A percentile compares a stretch with the other conserved stretches of the same genome.
Conservation (phyloP, 2,329 filamentous ascomycete genomes). For the Ophioceras dolichostomum region DNA sequence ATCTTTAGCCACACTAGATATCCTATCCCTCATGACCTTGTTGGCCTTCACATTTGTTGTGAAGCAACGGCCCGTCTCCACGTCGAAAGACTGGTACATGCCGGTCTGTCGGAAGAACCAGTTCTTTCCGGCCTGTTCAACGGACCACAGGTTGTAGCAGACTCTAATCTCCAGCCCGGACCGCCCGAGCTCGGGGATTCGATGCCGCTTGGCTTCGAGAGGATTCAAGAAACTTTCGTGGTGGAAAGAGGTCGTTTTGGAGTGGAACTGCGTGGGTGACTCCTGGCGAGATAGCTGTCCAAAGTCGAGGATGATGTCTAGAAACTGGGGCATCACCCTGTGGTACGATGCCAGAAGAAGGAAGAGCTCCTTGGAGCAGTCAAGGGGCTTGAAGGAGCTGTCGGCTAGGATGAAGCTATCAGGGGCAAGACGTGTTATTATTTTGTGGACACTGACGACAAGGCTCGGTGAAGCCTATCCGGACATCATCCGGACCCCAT, state of each 20-base stretch:
- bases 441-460: not conserved
- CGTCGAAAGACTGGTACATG: conserved; percentile 2
- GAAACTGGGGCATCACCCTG: conserved; percentile 2
- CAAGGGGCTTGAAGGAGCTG: not conserved
- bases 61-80: not conserved
- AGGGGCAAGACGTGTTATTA: not conserved
- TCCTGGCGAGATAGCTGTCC: not conserved
- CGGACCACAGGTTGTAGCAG: conserved; percentile 1
- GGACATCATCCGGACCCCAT: too few relatives aligned
- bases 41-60: conserved; percentile 2
- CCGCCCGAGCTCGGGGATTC: not conserved
- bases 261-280: not conserved
- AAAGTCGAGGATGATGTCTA: not conserved
- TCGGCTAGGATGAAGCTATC: conserved; percentile 2
- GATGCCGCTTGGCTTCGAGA: not conserved
- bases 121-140: not conserved
- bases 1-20: too few relatives aligned
- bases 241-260: not conserved
- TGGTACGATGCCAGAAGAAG: not conserved
- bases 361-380: conserved; percentile 1
- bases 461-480: too few relatives aligned
- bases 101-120: conserved; percentile 2
- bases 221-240: not conserved
- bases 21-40: not conserved
- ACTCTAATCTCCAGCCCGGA: not conserved